These are phyloP conservation scores for Hypoxylon lienhwacheense DNA, from an alignment of 495 filamentous ascomycete species.

Conservation along the genomic window DNA sequence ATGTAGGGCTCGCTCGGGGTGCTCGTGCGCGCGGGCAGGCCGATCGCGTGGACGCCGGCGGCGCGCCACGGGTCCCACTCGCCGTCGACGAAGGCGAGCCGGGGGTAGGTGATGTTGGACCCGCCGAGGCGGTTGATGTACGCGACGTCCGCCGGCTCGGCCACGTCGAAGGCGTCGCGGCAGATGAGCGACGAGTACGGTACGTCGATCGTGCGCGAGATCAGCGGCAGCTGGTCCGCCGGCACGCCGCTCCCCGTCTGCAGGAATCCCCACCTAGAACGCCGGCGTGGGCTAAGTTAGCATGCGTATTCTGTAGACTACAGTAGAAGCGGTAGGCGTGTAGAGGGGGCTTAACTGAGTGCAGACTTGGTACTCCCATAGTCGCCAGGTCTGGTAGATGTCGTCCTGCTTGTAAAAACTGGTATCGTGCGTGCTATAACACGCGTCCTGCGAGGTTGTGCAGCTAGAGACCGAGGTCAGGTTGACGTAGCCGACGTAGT, in stretches of 20 bases:
- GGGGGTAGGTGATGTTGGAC: slow-evolving; percentile 63
- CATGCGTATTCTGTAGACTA: too few species aligned
- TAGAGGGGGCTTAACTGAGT: slow-evolving; percentile 43
- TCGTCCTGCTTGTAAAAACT: slow-evolving; percentile 55
- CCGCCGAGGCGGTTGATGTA: slow-evolving; percentile 70
- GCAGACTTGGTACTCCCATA: slow-evolving; percentile 63
- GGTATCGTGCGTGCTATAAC: slow-evolving; percentile 55
- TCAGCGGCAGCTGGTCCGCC: slow-evolving; percentile 57
- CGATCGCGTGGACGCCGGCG: slow-evolving; percentile 62
- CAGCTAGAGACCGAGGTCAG: slow-evolving; percentile 43
- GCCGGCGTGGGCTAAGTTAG: slow-evolving; percentile 26
- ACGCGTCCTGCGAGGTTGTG: slow-evolving; percentile 52
- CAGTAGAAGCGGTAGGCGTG: not conserved
- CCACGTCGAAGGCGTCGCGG: slow-evolving; percentile 64
- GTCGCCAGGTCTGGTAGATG: slow-evolving; percentile 53
- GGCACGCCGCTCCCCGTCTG: slow-evolving; percentile 67
- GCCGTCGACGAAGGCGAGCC: slow-evolving; percentile 69
- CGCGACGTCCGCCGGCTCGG: slow-evolving; percentile 54
- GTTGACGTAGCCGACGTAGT: slow-evolving; percentile 66
- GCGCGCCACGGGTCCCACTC: slow-evolving; percentile 71
- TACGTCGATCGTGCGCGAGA: slow-evolving; percentile 64
- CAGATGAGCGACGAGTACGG: slow-evolving; percentile 58
- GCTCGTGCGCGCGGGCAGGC: slow-evolving; percentile 48
- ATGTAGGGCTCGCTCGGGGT: slow-evolving; percentile 64
- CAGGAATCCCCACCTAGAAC: slow-evolving; percentile 69